A percentile compares a stretch with the other conserved stretches of the same genome.
phyloP scores from a whole-genome alignment of 208 protist genomes.

The Polymyxa betae region DNA sequence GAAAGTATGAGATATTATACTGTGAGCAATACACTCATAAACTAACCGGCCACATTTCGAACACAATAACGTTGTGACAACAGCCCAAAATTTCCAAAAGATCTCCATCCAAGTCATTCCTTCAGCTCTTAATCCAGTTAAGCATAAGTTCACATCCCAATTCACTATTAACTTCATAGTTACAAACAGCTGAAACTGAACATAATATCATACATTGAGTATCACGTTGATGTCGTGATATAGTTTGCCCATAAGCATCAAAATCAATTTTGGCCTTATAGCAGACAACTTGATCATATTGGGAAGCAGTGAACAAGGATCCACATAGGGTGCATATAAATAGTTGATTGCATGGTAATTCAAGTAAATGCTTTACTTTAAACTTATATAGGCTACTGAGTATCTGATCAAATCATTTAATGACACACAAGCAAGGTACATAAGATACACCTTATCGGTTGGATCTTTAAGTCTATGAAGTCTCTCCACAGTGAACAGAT shows the following conservation, averaged over 20 bases:
- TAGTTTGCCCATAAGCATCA: background rate
- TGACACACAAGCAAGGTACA: background rate
- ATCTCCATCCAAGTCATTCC: background rate
- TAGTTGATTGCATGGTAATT: background rate
- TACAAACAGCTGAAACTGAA: too few species aligned
- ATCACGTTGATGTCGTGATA: background rate
- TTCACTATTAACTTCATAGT: background rate
- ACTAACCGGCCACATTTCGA: background rate
- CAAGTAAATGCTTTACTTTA: background rate
- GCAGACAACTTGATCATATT: background rate
- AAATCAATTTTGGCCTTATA: background rate
- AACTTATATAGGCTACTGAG: background rate
- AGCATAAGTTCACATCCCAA: background rate
- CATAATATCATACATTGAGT: background rate
- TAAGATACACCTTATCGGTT: background rate
- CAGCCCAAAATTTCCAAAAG: constrained; percentile 28
- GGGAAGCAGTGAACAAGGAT: background rate
- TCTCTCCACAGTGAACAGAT: background rate
- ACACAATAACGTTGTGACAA: background rate
- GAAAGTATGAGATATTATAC: background rate
- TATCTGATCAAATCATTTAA: background rate
- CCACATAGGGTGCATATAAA: background rate
- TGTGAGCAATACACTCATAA: background rate
- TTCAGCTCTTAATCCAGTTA: background rate
- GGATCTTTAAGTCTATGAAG: constrained; percentile 17